Evolutionary conservation across 192 early-diverging fungal genomes (phyloP), one percentile per base, ranked within the genome.

Genomic region (Podila horticola): DNA sequence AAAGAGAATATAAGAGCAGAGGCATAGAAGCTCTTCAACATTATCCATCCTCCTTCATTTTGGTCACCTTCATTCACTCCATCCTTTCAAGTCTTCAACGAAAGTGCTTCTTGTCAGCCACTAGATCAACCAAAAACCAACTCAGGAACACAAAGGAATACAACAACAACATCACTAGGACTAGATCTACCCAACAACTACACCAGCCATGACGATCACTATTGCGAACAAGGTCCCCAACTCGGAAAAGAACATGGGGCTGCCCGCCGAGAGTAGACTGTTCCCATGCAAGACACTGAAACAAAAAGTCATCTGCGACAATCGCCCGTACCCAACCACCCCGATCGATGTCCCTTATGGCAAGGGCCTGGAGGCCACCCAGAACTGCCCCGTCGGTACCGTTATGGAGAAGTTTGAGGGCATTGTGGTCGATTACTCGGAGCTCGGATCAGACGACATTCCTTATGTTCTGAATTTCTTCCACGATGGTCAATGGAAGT

Each of bases 331-430:
- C 28, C 67, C 67, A 5, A 69, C 13, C 28, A 22, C 13, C 13
- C 13, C 58, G 3, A 60, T 60, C 67, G 24, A 69, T 24, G 34
- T 59, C 58, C 1, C 67, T 7, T 69, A 17, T 13, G 67, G 67
- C 12, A 69, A 69, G 33, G 67, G 57, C 3, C 38, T 69, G 3
- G 0, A 26, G 30, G 67, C 67, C 2, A 69, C 58, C 20, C 11
- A 60, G 24, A 58, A 69, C 20, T 69, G 67, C 36, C 67, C 58
- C 19, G 58, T 60, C 1, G 67, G 67, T 0, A 69, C 67, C 7
- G 58, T 60, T 5, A 5, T 69, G 22, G 67, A 69, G 26, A 69
- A 69, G 36, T 69, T 69, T 58, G 67, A 69, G 17, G 67, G 67
- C 5, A 55, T n/a, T 1, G 67, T 69, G 19, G 34, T 69, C 2